Evolutionary conservation across 169 alveolate species (phyloP), one percentile per base, ranked within the genome.

Genomic region (Toxoplasma gondii): DNA sequence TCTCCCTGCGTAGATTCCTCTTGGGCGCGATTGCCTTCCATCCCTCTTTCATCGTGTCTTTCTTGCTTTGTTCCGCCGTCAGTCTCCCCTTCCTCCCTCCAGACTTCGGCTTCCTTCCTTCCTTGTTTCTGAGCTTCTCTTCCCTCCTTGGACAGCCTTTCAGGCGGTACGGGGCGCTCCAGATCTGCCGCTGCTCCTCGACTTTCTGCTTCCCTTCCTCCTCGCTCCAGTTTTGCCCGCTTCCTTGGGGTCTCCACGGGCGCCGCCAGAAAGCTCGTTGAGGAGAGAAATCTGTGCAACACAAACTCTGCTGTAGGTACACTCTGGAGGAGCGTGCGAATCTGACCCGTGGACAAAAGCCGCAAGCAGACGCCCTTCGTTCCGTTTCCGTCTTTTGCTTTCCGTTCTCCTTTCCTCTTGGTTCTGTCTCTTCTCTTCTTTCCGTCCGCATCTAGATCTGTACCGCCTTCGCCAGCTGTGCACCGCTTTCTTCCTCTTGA

Each of bases 251-350:
- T 49, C 58, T 49, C 88, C 41, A 92, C 80, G 17, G 88, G 82
- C 31, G 44, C 91, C 44, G 31, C 92, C 54, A 91, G 54, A 45
- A 91, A 95, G 29, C 96, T 92, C 24, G 91, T 82, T 90, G 38
- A 91, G 84, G 80, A 94, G 41, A 58, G 92, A 29, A 64, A 49
- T 88, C 78, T 19, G 74, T 93, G 54, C 41, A 29, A 7, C 36
- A 36, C 36, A 22, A 34, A 34, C 67, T 45, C 69, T n/a, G 5
- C 44, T 0, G 43, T 12, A 2, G 38, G 43, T 16, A n/a, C 91
- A 27, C 91, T 16, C 78, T 84, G 49, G 45, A n/a, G 78, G 12
- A 31, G 78, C 39, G 19, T 16, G 84, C 84, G 45, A 10, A 36
- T 12, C 39, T 74, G 24, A 2, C n/a, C 2, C 0, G 16, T n/a